phyloP scores from a whole-genome alignment of 371 early-diverging fungal species.

The Mortierella sp. region DNA sequence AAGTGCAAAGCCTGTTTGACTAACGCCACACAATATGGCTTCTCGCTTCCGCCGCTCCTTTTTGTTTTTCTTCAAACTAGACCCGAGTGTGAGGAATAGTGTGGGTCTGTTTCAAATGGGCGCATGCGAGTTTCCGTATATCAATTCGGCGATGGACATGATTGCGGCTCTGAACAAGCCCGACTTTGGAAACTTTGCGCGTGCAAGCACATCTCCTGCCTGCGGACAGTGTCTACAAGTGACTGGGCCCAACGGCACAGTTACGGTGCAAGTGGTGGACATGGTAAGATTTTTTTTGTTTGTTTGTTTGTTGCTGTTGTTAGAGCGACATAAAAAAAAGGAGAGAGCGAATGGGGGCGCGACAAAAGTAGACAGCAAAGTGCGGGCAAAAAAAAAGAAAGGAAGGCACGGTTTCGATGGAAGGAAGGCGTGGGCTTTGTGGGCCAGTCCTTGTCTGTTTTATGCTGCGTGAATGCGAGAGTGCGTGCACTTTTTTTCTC shows the following conservation, averaged over 20 bases:
- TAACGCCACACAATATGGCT: background rate
- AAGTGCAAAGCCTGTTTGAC: too few relatives aligned
- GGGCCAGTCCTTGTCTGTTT: background rate
- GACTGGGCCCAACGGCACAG: constrained; percentile 63
- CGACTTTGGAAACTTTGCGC: constrained; percentile 45
- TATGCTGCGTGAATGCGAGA: background rate
- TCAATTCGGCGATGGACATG: constrained; percentile 44
- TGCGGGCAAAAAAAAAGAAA: background rate
- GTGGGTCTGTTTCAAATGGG: constrained; percentile 48
- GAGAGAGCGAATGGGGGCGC: background rate
- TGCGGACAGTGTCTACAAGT: constrained; percentile 67
- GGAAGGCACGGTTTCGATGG: background rate
- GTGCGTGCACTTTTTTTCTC: background rate
- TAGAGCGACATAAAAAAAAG: background rate
- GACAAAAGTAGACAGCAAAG: background rate
- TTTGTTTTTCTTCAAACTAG: constrained; percentile 12
- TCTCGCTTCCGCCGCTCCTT: background rate
- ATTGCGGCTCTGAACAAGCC: constrained; percentile 51
- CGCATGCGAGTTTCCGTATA: constrained; percentile 54
- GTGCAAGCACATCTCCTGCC: constrained; percentile 61
- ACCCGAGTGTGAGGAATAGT: constrained; percentile 28
- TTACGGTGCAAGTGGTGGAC: constrained; percentile 69
- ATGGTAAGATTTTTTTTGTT: constrained; percentile 41
- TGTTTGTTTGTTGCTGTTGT: background rate
- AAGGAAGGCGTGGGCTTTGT: background rate